Base-by-base conservation (phyloP, 2,329 filamentous ascomycete species). In the Remersonia thermophila region DNA sequence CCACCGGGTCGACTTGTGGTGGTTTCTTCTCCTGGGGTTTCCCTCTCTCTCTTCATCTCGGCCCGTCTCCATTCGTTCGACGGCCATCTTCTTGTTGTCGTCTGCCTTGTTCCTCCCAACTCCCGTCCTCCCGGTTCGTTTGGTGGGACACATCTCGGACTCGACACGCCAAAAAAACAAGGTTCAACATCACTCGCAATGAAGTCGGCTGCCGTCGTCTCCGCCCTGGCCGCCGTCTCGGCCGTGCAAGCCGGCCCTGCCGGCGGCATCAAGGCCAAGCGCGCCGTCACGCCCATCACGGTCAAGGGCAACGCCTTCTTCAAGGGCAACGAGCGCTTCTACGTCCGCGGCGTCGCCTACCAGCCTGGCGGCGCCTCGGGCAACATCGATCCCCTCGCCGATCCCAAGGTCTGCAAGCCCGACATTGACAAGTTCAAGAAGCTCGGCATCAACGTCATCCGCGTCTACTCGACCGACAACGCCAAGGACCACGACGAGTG, bases 381-480 rank as follows among this genome's bases (percentile, higher is more conserved):
- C 42, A 64, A 66, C 47, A 35, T 53, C 27, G 86, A 94, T 55
- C 85, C 86, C 39, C 79, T 94, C 36, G 77, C 83, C 44, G 77
- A 93, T 51, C 53, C 65, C 28, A 59, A 61, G 4, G 61, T 69
- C 53, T 94, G 87, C 73, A 71, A 73, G 57, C 80, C 84, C 46
- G 85, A 93, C 54, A 81, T 94, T 49, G 62, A 64, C 34, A 69
- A 83, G 56, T 93, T 94, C 74, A 73, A 83, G 66, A 73, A 84
- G 47, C 70, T 95, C 33, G 85, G 86, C 32, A 66, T 94, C 62
- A 95, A 95, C 69, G 85, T 84, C 26, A 70, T 95, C 56, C 86
- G 87, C 61, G 82, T 94, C 45, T 95, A 95, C 71, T 84, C 81
- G 13, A 79, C 93, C 51, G 87, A 95, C 67, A 94, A 94, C 71